These are phyloP conservation scores for Oryza rufipogon DNA, from an alignment of 176 grass and related monocot species.

Conservation along the genomic window DNA sequence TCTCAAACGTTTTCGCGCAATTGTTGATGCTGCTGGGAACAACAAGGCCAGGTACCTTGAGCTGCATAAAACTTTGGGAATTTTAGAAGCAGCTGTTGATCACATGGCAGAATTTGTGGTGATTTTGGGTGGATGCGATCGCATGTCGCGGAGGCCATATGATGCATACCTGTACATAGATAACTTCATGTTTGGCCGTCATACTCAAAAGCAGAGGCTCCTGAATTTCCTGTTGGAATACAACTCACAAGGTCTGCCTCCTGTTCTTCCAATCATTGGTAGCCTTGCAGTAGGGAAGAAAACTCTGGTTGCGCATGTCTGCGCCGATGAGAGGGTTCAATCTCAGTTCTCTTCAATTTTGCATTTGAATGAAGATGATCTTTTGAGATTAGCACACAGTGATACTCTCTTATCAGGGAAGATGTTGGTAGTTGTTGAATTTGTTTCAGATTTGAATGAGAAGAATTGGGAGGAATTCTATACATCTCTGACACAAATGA, in stretches of 20 bases:
- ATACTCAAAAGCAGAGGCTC: neutral
- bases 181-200: neutral
- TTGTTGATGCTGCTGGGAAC: neutral
- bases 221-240: neutral
- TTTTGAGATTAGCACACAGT: neutral
- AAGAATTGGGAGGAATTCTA: neutral
- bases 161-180: neutral
- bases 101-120: conserved; percentile 16
- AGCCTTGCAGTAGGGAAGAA: neutral
- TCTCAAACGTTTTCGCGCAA: neutral
- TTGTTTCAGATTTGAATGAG: neutral
- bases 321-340: neutral
- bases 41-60: neutral
- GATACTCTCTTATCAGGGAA: neutral
- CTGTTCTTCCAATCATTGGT: neutral
- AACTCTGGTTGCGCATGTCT: neutral
- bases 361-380: neutral
- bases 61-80: neutral
- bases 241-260: neutral
- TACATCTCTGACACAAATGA: neutral
- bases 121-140: neutral
- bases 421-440: conserved; percentile 1
- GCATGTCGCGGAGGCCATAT: neutral
- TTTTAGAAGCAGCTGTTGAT: neutral
- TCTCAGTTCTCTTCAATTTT: neutral